A percentile compares a stretch with the other conserved stretches of the same genome.
Evolutionary conservation across 805 yeast species (phyloP).

Genomic region (Wickerhamiella azymoides): DNA sequence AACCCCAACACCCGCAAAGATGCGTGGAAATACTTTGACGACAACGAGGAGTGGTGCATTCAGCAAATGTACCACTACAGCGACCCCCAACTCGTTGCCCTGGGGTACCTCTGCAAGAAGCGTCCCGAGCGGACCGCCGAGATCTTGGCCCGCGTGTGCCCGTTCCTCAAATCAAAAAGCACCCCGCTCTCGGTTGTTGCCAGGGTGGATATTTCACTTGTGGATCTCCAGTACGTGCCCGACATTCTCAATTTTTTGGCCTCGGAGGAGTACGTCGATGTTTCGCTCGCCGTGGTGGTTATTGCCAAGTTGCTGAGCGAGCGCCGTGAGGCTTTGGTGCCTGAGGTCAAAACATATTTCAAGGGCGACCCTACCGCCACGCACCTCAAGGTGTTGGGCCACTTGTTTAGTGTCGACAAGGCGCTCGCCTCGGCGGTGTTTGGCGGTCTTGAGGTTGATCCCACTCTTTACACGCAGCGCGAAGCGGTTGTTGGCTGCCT

Average conservation of each 20-base stretch:
- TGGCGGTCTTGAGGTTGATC: conserved; percentile 11
- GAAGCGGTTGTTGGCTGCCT: conserved; percentile 19
- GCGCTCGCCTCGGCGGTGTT: conserved; percentile 19
- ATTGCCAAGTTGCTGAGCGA: conserved; percentile 2
- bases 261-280: conserved; percentile 2
- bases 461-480: conserved; percentile 13
- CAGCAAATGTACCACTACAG: conserved; percentile 10
- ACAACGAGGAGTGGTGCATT: conserved; percentile 7
- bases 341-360: conserved; percentile 5
- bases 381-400: conserved; percentile 18
- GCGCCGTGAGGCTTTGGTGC: neutral
- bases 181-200: conserved; percentile 9
- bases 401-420: conserved; percentile 21
- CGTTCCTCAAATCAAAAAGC: neutral
- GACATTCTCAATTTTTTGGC: conserved; percentile 3
- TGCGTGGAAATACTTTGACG: conserved; percentile 10
- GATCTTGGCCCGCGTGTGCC: conserved; percentile 8
- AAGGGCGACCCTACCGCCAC: neutral
- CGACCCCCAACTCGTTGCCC: conserved; percentile 15
- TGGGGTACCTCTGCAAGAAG: conserved; percentile 16
- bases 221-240: conserved; percentile 6
- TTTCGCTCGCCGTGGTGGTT: conserved; percentile 8
- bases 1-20: conserved; percentile 11
- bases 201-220: conserved; percentile 3
- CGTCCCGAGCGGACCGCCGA: conserved; percentile 9